Evolutionary conservation across 2,329 filamentous ascomycete genomes (phyloP).

Genomic region (Thyridium curvatum): DNA sequence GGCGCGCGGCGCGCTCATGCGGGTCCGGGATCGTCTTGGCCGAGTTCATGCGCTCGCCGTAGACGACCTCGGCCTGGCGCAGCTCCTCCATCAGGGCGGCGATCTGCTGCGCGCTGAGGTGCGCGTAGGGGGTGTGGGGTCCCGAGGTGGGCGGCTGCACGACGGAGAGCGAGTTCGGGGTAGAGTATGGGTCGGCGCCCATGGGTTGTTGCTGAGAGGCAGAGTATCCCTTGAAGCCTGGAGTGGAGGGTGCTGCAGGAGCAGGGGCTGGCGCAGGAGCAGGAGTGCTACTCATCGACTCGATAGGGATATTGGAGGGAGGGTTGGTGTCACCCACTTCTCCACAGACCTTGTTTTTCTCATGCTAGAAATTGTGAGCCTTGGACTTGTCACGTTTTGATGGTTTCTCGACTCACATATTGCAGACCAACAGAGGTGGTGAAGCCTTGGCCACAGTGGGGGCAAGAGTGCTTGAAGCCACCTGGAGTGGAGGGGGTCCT

Average conservation of each 20-base stretch:
- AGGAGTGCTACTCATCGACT: conserved; percentile 3
- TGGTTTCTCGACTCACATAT: conserved; percentile 25
- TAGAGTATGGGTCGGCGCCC: too few relatives aligned
- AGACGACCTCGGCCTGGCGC: conserved; percentile 26
- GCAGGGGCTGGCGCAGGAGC: too few relatives aligned
- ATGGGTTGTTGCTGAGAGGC: too few relatives aligned
- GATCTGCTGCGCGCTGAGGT: conserved; percentile 27
- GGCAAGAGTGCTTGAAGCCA: conserved; percentile 31
- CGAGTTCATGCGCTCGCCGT: conserved; percentile 33
- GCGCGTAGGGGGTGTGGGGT: conserved; percentile 34
- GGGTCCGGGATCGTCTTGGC: conserved; percentile 30
- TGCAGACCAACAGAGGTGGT: conserved; percentile 29
- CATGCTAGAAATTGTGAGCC: conserved; percentile 24
- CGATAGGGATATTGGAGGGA: conserved; percentile 13
- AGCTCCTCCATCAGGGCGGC: conserved; percentile 29
- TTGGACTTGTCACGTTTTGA: conserved; percentile 2
- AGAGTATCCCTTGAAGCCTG: too few relatives aligned
- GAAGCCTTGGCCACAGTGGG: conserved; percentile 40
- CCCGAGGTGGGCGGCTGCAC: conserved; percentile 9
- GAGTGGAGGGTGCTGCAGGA: too few relatives aligned
- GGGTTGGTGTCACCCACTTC: conserved; percentile 20
- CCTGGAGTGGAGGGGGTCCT: conserved; percentile 11
- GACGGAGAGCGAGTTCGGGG: too few relatives aligned
- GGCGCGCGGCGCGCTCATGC: conserved; percentile 16
- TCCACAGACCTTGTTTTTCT: conserved; percentile 39